Conservation (phyloP, 2,329 filamentous ascomycete genomes). For the Beauveria australis region DNA sequence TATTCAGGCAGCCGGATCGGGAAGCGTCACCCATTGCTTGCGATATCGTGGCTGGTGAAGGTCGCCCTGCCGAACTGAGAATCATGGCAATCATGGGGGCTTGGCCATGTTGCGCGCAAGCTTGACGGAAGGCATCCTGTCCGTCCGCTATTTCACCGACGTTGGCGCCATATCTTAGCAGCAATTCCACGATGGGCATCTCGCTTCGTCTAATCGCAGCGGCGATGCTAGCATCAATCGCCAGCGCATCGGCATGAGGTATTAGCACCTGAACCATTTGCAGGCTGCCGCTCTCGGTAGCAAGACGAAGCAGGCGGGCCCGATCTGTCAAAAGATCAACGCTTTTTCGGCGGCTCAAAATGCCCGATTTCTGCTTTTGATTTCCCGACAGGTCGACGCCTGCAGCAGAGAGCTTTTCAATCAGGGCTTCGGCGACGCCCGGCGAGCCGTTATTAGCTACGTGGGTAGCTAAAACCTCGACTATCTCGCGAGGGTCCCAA, state of each 20-base stretch:
- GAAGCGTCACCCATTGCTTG: slow-evolving; percentile 45
- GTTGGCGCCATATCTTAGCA: slow-evolving; percentile 45
- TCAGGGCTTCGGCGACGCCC: slow-evolving; percentile 48
- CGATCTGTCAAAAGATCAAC: slow-evolving; percentile 40
- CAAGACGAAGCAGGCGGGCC: slow-evolving; percentile 41
- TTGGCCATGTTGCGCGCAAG: slow-evolving; percentile 38
- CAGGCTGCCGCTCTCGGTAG: slow-evolving; percentile 39
- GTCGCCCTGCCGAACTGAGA: slow-evolving; percentile 40
- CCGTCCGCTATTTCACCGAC: slow-evolving; percentile 38
- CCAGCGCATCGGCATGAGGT: slow-evolving; percentile 42
- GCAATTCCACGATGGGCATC: slow-evolving; percentile 34
- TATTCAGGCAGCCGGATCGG: slow-evolving; percentile 39
- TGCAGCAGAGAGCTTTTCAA: slow-evolving; percentile 38
- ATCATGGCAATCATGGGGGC: slow-evolving; percentile 39
- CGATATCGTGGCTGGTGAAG: slow-evolving; percentile 34
- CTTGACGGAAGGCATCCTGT: slow-evolving; percentile 44
- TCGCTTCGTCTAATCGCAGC: slow-evolving; percentile 39
- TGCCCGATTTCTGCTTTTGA: slow-evolving; percentile 38
- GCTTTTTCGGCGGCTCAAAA: slow-evolving; percentile 42
- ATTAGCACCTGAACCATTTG: slow-evolving; percentile 48
- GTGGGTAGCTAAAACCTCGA: slow-evolving; percentile 42
- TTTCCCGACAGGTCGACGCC: slow-evolving; percentile 44
- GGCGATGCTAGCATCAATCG: slow-evolving; percentile 42
- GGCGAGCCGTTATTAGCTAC: slow-evolving; percentile 41
- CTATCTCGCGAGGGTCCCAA: slow-evolving; percentile 45